Evolutionary conservation across 306 rosid species (phyloP).

Genomic region (Erythrophleum fordii): DNA sequence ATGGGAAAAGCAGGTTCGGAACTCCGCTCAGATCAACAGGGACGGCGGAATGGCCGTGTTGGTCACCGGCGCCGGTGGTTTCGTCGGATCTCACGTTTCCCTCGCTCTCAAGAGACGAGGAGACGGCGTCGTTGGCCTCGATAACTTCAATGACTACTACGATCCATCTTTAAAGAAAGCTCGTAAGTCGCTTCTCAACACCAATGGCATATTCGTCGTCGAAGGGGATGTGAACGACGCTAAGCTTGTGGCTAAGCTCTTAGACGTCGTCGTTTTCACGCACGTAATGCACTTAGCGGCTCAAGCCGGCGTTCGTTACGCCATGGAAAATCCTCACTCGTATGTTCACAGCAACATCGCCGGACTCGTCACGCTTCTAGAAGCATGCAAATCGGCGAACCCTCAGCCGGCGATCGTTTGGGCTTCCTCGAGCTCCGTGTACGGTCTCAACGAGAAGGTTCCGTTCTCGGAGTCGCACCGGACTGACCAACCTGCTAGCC

Average conservation of each 20-base stretch:
- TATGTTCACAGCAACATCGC: conserved; percentile 94
- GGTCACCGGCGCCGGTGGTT: conserved; percentile 82
- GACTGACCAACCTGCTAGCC: conserved; percentile 77
- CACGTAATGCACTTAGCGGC: conserved; percentile 95
- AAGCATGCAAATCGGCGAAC: conserved; percentile 70
- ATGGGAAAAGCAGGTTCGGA: conserved; percentile 90
- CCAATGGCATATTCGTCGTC: conserved; percentile 61
- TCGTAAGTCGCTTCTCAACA: conserved; percentile 51
- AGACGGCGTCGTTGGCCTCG: conserved; percentile 86
- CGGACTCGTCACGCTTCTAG: conserved; percentile 81
- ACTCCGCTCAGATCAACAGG: conserved; percentile 74
- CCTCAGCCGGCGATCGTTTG: conserved; percentile 83
- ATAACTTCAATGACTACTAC: conserved; percentile 83
- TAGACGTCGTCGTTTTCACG: conserved; percentile 78
- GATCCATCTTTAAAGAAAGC: conserved; percentile 82
- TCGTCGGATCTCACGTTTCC: conserved; percentile 80
- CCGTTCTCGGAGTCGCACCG: conserved; percentile 77
- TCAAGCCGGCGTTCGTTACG: conserved; percentile 91
- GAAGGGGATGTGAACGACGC: conserved; percentile 83
- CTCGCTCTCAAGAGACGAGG: conserved; percentile 71
- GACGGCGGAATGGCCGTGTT: conserved; percentile 76
- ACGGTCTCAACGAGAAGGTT: conserved; percentile 73
- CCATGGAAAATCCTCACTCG: conserved; percentile 87
- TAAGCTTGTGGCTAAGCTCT: conserved; percentile 64
- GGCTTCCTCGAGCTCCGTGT: conserved; percentile 92